A percentile compares a stretch with the other conserved stretches of the same genome.
Evolutionary conservation across 345 rosid species (phyloP).

Genomic region (Trapa bicornis): DNA sequence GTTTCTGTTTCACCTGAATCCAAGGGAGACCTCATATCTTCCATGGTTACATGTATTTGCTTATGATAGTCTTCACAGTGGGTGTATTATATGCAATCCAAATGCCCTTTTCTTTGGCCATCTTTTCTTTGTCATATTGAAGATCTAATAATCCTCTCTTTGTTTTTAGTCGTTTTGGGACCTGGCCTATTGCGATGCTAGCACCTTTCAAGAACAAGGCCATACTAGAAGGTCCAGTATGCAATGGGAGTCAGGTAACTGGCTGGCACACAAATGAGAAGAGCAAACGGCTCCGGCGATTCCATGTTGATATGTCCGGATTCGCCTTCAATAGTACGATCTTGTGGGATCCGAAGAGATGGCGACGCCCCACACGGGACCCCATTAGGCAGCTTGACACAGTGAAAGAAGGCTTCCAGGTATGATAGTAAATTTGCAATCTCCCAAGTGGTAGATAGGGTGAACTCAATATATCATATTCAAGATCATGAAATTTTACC

Average conservation of each 20-base stretch:
- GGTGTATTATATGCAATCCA: neutral
- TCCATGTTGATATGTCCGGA: conserved; percentile 94
- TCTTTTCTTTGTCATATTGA: conserved; percentile 2
- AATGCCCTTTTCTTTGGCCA: neutral
- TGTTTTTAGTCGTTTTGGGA: conserved; percentile 64
- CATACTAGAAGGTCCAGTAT: conserved; percentile 74
- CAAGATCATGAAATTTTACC: neutral
- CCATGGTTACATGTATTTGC: neutral
- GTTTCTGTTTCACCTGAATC: neutral
- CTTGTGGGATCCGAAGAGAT: conserved; percentile 82
- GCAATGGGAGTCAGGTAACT: conserved; percentile 61
- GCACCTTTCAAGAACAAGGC: conserved; percentile 85
- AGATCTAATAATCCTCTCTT: conserved; percentile 7
- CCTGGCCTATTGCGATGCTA: conserved; percentile 96
- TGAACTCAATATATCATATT: neutral
- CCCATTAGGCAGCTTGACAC: conserved; percentile 67
- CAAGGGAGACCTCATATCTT: neutral
- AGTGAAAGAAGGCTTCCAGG: conserved; percentile 91
- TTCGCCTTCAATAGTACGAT: conserved; percentile 93
- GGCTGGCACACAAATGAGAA: conserved; percentile 99
- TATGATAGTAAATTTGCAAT: conserved; percentile 19
- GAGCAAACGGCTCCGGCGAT: conserved; percentile 70
- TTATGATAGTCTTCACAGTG: neutral
- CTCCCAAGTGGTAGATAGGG: neutral
- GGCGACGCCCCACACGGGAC: conserved; percentile 41